Evolutionary conservation across 768 basidiomycete species (phyloP), one percentile per base, ranked within the genome.

Genomic region (Leccinellum rugosiceps): DNA sequence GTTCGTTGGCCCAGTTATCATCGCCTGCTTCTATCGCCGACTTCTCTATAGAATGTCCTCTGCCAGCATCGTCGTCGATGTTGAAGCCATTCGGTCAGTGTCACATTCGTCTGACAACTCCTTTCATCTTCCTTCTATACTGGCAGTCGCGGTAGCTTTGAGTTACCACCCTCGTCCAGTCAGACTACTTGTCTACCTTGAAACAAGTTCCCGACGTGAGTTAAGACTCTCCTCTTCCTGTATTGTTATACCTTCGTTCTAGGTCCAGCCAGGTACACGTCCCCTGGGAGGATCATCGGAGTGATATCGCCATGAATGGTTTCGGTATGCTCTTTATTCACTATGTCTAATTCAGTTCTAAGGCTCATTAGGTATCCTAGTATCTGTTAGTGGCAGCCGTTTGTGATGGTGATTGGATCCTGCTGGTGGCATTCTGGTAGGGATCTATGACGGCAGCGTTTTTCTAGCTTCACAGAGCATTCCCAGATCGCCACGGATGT

Each of bases 251-350:
- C 90, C 79, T 96, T 47, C 85, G 91, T 28, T 81, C 80, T 30
- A 84, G 83, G 60, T 94, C 90, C 6, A 94, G 91, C 65, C 97
- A 99, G 73, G 96, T 99, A 2, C 83, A 84, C 47, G 84, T 97
- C 17, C 81, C 96, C 28, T 98, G 93, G 94, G 91, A 97, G 72
- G 95, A 98, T 68, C 95, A 98, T 63, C 80, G 94, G 63, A 98
- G 94, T 65, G 96, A 96, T 66, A 69, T 94, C 17, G 90, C 84
- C 68, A 85, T 93, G 25, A 25, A 25, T 25, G 25, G 25, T 25
- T 25, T 25, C 4, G 25, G 25, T 25, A 25, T 25, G 25, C 25
- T 25, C 25, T 25, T 25, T 25, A 25, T 25, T 25, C 25, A 25
- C 25, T 25, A 25, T 25, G 25, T 25, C 25, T 25, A 25, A 25